These are phyloP conservation scores for Solanum commersonii DNA, from an alignment of 257 asterid species.

Conservation along the genomic window DNA sequence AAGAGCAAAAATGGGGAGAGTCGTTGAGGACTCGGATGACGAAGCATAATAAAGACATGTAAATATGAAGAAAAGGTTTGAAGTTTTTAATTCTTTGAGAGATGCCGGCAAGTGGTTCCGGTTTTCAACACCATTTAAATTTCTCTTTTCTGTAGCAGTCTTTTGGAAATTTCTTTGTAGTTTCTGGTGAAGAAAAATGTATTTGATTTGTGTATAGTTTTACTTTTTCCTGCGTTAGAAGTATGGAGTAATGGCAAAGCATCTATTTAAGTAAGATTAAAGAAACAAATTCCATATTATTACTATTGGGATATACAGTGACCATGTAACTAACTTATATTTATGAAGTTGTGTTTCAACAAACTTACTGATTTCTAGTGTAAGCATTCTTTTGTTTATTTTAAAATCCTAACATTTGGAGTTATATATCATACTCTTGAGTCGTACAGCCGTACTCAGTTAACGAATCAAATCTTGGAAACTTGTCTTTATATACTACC, in stretches of 20 bases:
- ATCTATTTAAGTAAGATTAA: background rate
- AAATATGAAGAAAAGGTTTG: background rate
- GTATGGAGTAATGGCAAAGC: background rate
- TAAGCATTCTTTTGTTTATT: background rate
- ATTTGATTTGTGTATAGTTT: background rate
- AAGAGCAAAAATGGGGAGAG: constrained; percentile 36
- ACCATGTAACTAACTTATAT: background rate
- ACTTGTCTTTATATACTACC: background rate
- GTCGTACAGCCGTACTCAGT: background rate
- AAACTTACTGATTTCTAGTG: background rate
- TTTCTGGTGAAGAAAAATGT: background rate
- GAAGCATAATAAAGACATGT: constrained; percentile 13
- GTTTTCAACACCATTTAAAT: background rate
- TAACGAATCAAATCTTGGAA: background rate
- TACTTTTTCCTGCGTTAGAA: background rate
- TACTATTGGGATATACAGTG: background rate
- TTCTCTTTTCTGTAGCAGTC: background rate
- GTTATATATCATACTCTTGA: background rate
- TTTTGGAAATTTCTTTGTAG: background rate
- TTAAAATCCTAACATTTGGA: background rate
- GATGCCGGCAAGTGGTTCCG: background rate
- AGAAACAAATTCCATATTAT: background rate
- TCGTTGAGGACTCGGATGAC: constrained; percentile 59
- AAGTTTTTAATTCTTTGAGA: background rate
- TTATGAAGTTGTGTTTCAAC: background rate